Conservation (phyloP, 2,329 filamentous ascomycete genomes). For the Orbilia ellipsospora region DNA sequence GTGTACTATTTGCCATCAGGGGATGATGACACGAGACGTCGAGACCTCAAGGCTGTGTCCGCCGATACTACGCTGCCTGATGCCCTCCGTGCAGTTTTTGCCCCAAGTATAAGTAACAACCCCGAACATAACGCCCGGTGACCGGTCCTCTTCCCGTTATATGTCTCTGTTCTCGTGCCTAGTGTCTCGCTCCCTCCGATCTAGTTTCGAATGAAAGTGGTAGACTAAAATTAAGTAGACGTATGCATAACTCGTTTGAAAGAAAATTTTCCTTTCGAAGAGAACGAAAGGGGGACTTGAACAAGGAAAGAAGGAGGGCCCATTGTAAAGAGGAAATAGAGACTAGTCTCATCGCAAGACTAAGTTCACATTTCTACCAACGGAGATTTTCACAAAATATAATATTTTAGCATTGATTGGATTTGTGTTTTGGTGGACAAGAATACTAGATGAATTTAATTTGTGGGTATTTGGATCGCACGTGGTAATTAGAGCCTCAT, state of each 20-base stretch:
- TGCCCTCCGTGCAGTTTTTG: background rate
- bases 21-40: constrained; percentile 3
- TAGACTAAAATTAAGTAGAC: background rate
- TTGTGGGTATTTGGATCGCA: constrained; percentile 13
- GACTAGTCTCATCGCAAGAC: constrained; percentile 2
- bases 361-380: background rate
- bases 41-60: constrained; percentile 29
- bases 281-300: background rate
- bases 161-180: constrained; percentile 10
- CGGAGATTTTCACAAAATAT: background rate
- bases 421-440: constrained; percentile 14
- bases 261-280: background rate
- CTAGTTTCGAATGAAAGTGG: background rate
- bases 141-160: background rate
- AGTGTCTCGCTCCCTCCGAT: constrained; percentile 7
- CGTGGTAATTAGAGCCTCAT: constrained; percentile 47
- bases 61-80: constrained; percentile 6
- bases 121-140: constrained; percentile 2
- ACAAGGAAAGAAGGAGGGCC: constrained; percentile 4
- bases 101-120: background rate
- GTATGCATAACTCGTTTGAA: background rate
- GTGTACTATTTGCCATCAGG: background rate
- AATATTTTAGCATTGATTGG: constrained; percentile 8
- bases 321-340: background rate
- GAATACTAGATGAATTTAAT: constrained; percentile 16